These are phyloP conservation scores for Sindora glabra DNA, from an alignment of 306 rosid genomes.

Conservation along the genomic window DNA sequence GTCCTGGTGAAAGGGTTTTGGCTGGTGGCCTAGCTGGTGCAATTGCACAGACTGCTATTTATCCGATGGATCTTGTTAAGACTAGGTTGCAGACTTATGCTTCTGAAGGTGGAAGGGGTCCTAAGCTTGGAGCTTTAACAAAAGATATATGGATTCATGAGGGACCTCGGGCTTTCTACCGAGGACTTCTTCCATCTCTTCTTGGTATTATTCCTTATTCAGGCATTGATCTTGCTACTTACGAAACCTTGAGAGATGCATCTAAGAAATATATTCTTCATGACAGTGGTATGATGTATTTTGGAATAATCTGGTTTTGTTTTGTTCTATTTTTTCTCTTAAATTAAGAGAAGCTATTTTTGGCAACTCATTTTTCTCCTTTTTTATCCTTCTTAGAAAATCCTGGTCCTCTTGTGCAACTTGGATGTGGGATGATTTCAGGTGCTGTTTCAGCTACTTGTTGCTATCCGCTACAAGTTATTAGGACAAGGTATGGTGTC, in stretches of 20 bases:
- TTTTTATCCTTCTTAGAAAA: conserved; percentile 19
- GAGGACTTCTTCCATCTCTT: conserved; percentile 45
- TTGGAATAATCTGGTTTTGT: not conserved
- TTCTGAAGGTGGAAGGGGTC: conserved; percentile 40
- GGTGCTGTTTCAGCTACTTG: conserved; percentile 49
- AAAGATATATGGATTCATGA: conserved; percentile 48
- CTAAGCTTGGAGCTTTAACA: conserved; percentile 31
- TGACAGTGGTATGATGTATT: conserved; percentile 32
- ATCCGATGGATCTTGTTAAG: conserved; percentile 45
- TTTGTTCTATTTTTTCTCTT: not conserved
- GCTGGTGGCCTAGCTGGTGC: conserved; percentile 58
- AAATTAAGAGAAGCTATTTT: not conserved
- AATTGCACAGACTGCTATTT: conserved; percentile 39
- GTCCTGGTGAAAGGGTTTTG: conserved; percentile 35
- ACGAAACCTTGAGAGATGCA: conserved; percentile 43
- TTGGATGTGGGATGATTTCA: conserved; percentile 48
- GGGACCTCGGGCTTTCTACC: conserved; percentile 52
- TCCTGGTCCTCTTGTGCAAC: conserved; percentile 45
- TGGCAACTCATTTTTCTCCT: not conserved
- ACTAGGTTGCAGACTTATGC: conserved; percentile 47
- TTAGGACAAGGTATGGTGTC: conserved; percentile 40
- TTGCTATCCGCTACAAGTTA: conserved; percentile 50
- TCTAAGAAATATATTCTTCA: conserved; percentile 38
- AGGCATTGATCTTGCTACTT: conserved; percentile 53
- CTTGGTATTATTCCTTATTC: conserved; percentile 55